Evolutionary conservation across 116 monocot species (phyloP).

Genomic region (Posidonia oceanica): DNA sequence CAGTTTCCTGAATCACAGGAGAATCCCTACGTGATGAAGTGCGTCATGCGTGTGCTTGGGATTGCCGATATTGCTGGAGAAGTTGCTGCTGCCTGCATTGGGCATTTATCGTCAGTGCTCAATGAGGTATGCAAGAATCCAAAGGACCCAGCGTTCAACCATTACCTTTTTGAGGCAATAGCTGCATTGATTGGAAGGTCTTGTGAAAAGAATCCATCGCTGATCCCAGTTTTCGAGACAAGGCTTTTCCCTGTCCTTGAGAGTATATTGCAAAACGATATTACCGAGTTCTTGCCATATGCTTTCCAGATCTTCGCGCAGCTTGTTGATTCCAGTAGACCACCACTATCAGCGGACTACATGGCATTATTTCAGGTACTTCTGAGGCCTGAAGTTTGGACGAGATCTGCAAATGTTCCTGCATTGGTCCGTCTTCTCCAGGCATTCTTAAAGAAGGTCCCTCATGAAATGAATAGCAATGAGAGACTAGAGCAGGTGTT

Average conservation of each 20-base stretch:
- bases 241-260: constrained; percentile 79
- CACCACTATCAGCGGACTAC: constrained; percentile 69
- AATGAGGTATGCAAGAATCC: constrained; percentile 87
- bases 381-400: constrained; percentile 67
- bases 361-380: constrained; percentile 79
- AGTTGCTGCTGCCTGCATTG: constrained; percentile 42
- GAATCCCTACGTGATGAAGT: constrained; percentile 95
- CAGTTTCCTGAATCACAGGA: constrained; percentile 84
- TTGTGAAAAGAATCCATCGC: constrained; percentile 51
- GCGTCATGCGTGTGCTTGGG: constrained; percentile 76
- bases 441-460: constrained; percentile 80
- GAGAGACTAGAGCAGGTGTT: constrained; percentile 67
- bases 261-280: constrained; percentile 64
- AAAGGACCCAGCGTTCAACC: constrained; percentile 81
- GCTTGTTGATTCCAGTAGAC: constrained; percentile 63
- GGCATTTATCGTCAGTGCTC: constrained; percentile 44
- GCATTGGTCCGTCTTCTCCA: constrained; percentile 68
- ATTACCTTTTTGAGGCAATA: constrained; percentile 86
- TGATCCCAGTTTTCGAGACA: constrained; percentile 47
- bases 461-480: constrained; percentile 63
- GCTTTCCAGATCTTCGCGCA: constrained; percentile 94
- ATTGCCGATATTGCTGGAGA: constrained; percentile 40
- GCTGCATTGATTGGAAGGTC: constrained; percentile 65
- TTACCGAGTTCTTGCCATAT: constrained; percentile 95
- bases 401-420: constrained; percentile 59